Evolutionary conservation across 2,329 filamentous ascomycete species (phyloP), one percentile per base, ranked within the genome.

Genomic region (Juglanconis juglandina): DNA sequence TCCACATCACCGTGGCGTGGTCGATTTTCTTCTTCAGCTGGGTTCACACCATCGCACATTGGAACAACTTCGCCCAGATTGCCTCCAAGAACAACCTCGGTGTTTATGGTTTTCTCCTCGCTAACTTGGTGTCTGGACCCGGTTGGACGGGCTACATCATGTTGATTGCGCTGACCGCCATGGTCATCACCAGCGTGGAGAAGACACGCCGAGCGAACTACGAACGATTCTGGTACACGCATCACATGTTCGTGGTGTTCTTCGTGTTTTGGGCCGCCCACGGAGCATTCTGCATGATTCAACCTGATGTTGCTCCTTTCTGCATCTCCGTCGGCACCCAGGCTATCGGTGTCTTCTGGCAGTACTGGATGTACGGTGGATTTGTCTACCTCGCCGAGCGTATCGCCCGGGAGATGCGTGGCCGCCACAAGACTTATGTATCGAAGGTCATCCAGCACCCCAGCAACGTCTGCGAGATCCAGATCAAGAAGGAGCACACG

Each of bases 261-360:
- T 95, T 95, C 79, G 80, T 94, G 67, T 93, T 95, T 81, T 95
- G 91, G 90, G 87, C 90, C n/a, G 84, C 94, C 68, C 91, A 96
- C 75, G 91, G 91, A 61, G 89, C 89, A 33, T 95, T 92, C 78
- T 94, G 91, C 76, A 94, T 95, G 91, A 94, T 94, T 69, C 90
- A 91, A 74, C 87, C 90, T 56, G 91, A 95, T 71, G 85, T 89
- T 64, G 88, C 88, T 5, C 90, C 91, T 1, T 93, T 90, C 73
- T 93, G 91, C 75, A 81, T 84, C 59, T 87, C 87, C 60, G 79
- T 91, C 62, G 86, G 86, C 64, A 78, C 83, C 9, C 79, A 82
- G 33, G 85, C 86, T 35, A 80, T 88, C 63, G 91, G 90, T 68
- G 89, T 93, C 57, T 95, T 96, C 73, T 95, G 90, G 89, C 87